Evolutionary conservation across 257 asterid species (phyloP), one percentile per base, ranked within the genome.

Genomic region (Galeopsis tetrahit): DNA sequence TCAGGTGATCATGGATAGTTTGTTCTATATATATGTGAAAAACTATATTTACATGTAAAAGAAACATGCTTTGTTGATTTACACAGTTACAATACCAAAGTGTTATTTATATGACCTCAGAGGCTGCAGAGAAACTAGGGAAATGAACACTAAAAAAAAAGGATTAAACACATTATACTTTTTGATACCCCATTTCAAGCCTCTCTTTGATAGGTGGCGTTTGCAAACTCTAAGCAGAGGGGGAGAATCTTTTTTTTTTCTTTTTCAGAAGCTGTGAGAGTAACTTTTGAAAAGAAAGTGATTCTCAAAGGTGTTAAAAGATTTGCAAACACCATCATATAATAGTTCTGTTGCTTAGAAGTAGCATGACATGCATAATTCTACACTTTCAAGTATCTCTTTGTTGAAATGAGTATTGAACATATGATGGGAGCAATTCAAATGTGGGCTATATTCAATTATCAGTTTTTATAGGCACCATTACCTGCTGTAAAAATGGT

Each of bases 1-100:
- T 89, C 85, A 87, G 93, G 96, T 82, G 72, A 74, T n/a, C 59
- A 35, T 15, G 15, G 51, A 64, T 61, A 58, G 59, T 46, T 68
- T n/a, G 64, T 68, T 7, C 62, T 15, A 46, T 21, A 39, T 8
- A 13, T 31, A 15, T 57, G 42, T 66, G 56, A 6, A n/a, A 35
- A 60, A 13, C 2, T 43, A 31, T 28, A 46, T 13, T 64, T 44
- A 66, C 42, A 46, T 66, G 59, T 31, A 65, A 21, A 43, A 4
- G 39, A 42, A 28, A 10, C 7, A 31, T 33, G 42, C 44, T 31
- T 44, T 32, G 34, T 31, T 21, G 33, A 39, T 36, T 62, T 15
- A 34, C 46, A 59, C 10, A 58, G 40, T 13, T 4, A 57, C 63
- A 56, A 9, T 28, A 28, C 11, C 31, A 33, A 34, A 11, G 7